phyloP scores from a whole-genome alignment of 176 grass and related monocot genomes.

The Paspalum vaginatum region DNA sequence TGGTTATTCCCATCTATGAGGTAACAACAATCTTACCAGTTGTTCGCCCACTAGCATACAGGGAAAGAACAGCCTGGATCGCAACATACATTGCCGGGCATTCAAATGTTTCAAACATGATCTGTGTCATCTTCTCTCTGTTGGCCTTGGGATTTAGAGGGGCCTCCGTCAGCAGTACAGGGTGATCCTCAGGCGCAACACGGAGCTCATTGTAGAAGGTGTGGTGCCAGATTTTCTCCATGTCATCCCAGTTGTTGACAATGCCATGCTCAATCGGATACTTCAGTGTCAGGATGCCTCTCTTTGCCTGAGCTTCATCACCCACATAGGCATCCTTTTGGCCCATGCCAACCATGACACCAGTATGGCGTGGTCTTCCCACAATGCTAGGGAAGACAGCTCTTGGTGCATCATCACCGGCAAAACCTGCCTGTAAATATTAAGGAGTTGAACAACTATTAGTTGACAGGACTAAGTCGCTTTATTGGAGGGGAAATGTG shows the following conservation, averaged over 20 bases:
- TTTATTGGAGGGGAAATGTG: background rate
- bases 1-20: background rate
- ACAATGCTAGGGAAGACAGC: slow-evolving; percentile 92
- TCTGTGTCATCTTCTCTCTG: slow-evolving; percentile 93
- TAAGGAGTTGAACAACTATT: slow-evolving; percentile 12
- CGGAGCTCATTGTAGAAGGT: slow-evolving; percentile 89
- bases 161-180: slow-evolving; percentile 72
- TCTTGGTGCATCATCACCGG: slow-evolving; percentile 82
- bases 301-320: slow-evolving; percentile 87
- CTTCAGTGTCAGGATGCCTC: slow-evolving; percentile 83
- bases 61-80: slow-evolving; percentile 84
- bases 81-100: slow-evolving; percentile 87
- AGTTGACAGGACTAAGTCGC: background rate
- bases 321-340: slow-evolving; percentile 93
- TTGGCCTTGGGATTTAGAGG: slow-evolving; percentile 92
- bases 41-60: slow-evolving; percentile 84
- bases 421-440: slow-evolving; percentile 71
- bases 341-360: slow-evolving; percentile 94
- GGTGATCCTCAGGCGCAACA: slow-evolving; percentile 80
- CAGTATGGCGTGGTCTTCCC: slow-evolving; percentile 78
- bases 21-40: slow-evolving; percentile 55
- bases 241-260: slow-evolving; percentile 88
- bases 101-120: slow-evolving; percentile 89
- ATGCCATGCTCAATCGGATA: slow-evolving; percentile 92
- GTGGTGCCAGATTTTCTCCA: slow-evolving; percentile 96